Conservation (phyloP, 768 basidiomycete species). For the Pulveroboletus sp. region DNA sequence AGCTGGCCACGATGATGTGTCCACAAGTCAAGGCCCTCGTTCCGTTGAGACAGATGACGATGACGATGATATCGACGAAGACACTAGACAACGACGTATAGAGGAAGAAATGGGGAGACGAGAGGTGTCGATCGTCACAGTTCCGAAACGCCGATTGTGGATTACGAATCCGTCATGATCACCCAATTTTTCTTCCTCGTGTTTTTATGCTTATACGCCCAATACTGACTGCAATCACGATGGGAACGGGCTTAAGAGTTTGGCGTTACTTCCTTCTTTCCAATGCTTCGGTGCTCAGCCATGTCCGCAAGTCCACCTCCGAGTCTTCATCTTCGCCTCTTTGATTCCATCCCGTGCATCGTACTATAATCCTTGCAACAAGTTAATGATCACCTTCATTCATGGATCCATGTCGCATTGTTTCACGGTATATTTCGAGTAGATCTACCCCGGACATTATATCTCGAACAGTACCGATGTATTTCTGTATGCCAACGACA, state of each 20-base stretch:
- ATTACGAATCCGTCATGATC: slow-evolving; percentile 60
- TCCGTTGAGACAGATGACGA: slow-evolving; percentile 54
- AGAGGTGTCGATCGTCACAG: slow-evolving; percentile 77
- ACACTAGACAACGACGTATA: slow-evolving; percentile 65
- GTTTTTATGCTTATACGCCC: slow-evolving; percentile 11
- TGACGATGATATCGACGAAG: slow-evolving; percentile 72
- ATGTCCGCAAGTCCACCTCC: slow-evolving; percentile 10
- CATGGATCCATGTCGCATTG: slow-evolving; percentile 31
- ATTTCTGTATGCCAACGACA: slow-evolving; percentile 34
- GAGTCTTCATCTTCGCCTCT: background rate
- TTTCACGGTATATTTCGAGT: slow-evolving; percentile 33
- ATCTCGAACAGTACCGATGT: slow-evolving; percentile 31
- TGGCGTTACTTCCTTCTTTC: slow-evolving; percentile 6
- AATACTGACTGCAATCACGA: slow-evolving; percentile 22
- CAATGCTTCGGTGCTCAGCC: slow-evolving; percentile 13
- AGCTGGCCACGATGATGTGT: slow-evolving; percentile 40
- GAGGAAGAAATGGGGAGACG: slow-evolving; percentile 80
- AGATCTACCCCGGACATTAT: slow-evolving; percentile 33
- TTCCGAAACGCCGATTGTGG: slow-evolving; percentile 70
- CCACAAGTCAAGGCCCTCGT: slow-evolving; percentile 37
- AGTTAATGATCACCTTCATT: slow-evolving; percentile 25
- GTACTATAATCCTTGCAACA: slow-evolving; percentile 26
- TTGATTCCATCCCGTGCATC: slow-evolving; percentile 12
- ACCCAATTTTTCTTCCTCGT: background rate
- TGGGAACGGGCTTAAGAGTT: slow-evolving; percentile 7